phyloP scores from a whole-genome alignment of 2,329 filamentous ascomycete species.

The Nemania diffusa region DNA sequence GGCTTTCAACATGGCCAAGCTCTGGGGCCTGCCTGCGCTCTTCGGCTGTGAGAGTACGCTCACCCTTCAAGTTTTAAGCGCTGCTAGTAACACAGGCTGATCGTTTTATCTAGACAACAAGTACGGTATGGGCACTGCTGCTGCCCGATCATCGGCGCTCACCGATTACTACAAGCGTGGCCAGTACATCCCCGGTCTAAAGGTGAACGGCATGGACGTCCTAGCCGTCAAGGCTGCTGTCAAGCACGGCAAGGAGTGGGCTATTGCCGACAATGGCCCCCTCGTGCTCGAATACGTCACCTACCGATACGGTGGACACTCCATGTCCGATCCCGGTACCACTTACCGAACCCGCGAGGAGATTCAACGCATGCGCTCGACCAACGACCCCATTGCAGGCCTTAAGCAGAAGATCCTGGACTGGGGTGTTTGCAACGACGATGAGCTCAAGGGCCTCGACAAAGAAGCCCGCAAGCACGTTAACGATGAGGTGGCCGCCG shows the following conservation, averaged over 20 bases:
- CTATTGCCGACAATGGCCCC: slow-evolving; percentile 84
- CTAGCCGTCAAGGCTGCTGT: slow-evolving; percentile 97
- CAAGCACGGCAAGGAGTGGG: slow-evolving; percentile 91
- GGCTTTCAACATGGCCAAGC: slow-evolving; percentile 99
- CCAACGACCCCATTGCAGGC: slow-evolving; percentile 97
- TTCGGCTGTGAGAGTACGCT: slow-evolving; percentile 97
- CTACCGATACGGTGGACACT: slow-evolving; percentile 99
- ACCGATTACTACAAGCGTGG: slow-evolving; percentile 99
- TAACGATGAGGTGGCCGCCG: slow-evolving; percentile 87
- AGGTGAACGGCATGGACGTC: slow-evolving; percentile 99
- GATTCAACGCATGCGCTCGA: slow-evolving; percentile 99
- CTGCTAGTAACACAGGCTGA: slow-evolving; percentile 42
- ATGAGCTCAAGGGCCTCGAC: slow-evolving; percentile 95
- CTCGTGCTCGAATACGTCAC: slow-evolving; percentile 99
- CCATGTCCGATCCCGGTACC: slow-evolving; percentile 99
- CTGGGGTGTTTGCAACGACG: slow-evolving; percentile 90
- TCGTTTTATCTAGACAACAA: slow-evolving; percentile 82
- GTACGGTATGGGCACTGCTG: slow-evolving; percentile 99
- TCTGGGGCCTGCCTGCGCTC: slow-evolving; percentile 95
- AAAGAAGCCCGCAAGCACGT: slow-evolving; percentile 89
- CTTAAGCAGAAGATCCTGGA: slow-evolving; percentile 98
- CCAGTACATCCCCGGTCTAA: slow-evolving; percentile 98
- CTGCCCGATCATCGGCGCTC: slow-evolving; percentile 90
- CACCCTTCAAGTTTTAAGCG: not conserved
- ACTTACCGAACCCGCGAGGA: slow-evolving; percentile 99